Percentiles rank a stretch among this genome's conserved stretches.
These are phyloP conservation scores for Botrytis byssoidea DNA, from an alignment of 2,329 filamentous ascomycete species.

Conservation along the genomic window DNA sequence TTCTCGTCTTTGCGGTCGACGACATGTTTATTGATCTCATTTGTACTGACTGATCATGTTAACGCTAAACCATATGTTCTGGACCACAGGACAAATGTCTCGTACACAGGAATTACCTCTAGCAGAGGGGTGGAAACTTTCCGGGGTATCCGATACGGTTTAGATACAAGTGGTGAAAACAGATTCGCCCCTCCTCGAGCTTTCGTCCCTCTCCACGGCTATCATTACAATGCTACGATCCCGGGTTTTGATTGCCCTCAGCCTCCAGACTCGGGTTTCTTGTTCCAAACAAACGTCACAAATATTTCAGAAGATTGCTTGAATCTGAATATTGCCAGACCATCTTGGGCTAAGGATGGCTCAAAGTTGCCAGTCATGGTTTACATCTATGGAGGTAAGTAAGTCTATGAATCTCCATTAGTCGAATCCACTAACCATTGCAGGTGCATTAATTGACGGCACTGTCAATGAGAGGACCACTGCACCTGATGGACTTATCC, in stretches of 20 bases:
- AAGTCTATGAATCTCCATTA: slow-evolving; percentile 23
- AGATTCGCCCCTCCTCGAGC: slow-evolving; percentile 47
- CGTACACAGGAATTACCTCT: slow-evolving; percentile 45
- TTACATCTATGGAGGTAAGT: slow-evolving; percentile 66
- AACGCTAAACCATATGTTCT: slow-evolving; percentile 24
- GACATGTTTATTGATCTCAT: slow-evolving; percentile 6
- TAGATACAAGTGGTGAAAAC: slow-evolving; percentile 47
- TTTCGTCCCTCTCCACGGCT: slow-evolving; percentile 38
- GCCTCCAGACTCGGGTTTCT: slow-evolving; percentile 37
- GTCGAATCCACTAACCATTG: background rate
- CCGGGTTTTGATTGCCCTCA: slow-evolving; percentile 49
- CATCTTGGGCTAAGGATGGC: slow-evolving; percentile 50
- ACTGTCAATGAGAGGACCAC: slow-evolving; percentile 24
- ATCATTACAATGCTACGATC: slow-evolving; percentile 42
- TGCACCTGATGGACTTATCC: slow-evolving; percentile 46
- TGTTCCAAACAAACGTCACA: slow-evolving; percentile 42
- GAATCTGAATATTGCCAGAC: slow-evolving; percentile 56
- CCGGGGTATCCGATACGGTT: slow-evolving; percentile 48
- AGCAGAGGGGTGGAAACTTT: slow-evolving; percentile 48
- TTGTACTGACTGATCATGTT: background rate
- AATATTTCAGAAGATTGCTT: slow-evolving; percentile 59
- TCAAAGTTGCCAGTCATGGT: slow-evolving; percentile 63
- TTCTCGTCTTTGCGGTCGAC: slow-evolving; percentile 1
- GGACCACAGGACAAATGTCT: slow-evolving; percentile 38
- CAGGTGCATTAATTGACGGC: slow-evolving; percentile 26